These are phyloP conservation scores for Triticum aestivum DNA, from an alignment of 176 grass and related monocot genomes.

Conservation along the genomic window DNA sequence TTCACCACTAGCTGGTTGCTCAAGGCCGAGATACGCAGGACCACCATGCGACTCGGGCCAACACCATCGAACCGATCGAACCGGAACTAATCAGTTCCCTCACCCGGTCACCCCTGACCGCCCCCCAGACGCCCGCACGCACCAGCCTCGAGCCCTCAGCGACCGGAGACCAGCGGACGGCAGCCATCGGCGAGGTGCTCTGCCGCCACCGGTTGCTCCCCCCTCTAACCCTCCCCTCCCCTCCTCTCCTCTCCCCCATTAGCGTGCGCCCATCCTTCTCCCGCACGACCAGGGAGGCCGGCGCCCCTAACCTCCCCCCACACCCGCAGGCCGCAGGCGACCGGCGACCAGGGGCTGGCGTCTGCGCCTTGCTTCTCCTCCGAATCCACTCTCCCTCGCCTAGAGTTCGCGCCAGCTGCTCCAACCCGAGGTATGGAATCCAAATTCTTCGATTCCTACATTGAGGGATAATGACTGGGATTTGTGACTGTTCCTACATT, in stretches of 20 bases:
- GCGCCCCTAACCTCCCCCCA: neutral
- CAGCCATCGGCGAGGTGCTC: neutral
- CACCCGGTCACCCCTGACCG: no score
- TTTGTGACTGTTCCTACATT: neutral
- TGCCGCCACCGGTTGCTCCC: neutral
- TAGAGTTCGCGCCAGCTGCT: neutral
- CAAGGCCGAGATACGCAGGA: no score
- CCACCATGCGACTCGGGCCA: no score
- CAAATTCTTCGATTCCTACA: neutral
- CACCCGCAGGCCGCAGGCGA: neutral
- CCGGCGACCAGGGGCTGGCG: neutral
- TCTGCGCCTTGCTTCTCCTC: neutral
- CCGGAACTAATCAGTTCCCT: no score
- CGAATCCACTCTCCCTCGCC: neutral
- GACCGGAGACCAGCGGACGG: neutral
- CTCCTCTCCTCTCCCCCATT: neutral
- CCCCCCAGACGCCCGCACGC: neutral
- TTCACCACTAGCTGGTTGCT: no score
- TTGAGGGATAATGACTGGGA: neutral
- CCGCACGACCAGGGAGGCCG: neutral
- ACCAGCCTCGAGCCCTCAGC: neutral
- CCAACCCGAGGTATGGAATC: neutral
- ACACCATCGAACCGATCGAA: no score
- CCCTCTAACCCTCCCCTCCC: no score
- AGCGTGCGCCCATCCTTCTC: neutral